Evolutionary conservation across 768 basidiomycete genomes (phyloP), one percentile per base, ranked within the genome.

Genomic region (Suillus discolor): DNA sequence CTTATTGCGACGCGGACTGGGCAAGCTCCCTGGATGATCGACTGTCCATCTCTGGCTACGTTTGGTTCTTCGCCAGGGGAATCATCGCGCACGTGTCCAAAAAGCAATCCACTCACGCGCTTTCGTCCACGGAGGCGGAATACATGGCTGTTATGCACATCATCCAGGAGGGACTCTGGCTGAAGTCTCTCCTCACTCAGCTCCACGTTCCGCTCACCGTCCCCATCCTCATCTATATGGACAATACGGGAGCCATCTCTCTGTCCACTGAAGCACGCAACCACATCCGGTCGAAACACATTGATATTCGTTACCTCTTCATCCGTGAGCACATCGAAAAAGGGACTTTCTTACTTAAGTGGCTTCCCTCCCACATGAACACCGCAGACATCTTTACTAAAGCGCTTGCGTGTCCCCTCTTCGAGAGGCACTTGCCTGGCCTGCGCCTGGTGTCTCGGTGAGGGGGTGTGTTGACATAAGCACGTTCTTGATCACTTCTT

Each of bases 61-160:
- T 23, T 4, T 49, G 47, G 47, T 49, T 49, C 12, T 49, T 23
- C 2, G 12, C 47, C 0, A n/a, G 39, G 0, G 39, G 39, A 0
- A 4, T 61, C 5, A 39, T 44, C 0, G 18, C 9, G 5, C 39
- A 42, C 5, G 6, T 61, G 2, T 66, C 64, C 0, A 36, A 62
- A 16, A 64, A 65, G 8, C 74, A 77, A 47, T 64, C 66, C 16
- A 68, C 69, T 1, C 54, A 71, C 5, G 55, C 70, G 0, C 39
- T 69, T 0, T 77, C 71, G 0, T 69, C 69, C 0, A 74, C 71
- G 4, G 74, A 77, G 65, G 72, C 72, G 2, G 70, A 77, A 63
- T 77, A 74, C 54, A 70, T 71, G 59, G 63, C 23, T 64, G 16
- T 73, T 65, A 68, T 31, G 0, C 23, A 41, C 4, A 15, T 47